phyloP scores from a whole-genome alignment of 1,139 yeast species.

The Hemisphaericaspora xylofermentans region DNA sequence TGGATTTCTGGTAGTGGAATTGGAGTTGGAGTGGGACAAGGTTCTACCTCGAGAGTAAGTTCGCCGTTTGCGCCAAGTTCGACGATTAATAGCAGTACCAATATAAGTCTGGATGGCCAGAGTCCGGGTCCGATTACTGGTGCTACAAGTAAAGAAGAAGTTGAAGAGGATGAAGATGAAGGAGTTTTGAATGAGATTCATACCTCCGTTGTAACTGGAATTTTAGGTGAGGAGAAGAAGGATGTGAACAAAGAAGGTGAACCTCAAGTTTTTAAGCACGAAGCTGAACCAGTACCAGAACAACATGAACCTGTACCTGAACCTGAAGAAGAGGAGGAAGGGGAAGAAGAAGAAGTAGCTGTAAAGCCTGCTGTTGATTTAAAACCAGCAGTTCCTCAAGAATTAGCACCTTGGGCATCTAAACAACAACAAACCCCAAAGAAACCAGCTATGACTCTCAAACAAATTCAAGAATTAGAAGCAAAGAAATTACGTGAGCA shows the following conservation, averaged over 20 bases:
- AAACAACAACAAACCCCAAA: constrained; percentile 15
- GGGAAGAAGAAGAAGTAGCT: constrained; percentile 3
- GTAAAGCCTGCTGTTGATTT: constrained; percentile 11
- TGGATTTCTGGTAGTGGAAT: constrained; percentile 36
- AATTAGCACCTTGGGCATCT: constrained; percentile 19
- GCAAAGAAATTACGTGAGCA: constrained; percentile 50
- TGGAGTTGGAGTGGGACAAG: too few species aligned
- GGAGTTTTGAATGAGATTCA: constrained; percentile 37
- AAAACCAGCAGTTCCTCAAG: constrained; percentile 24
- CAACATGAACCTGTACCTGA: constrained; percentile 2
- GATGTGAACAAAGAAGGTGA: not conserved
- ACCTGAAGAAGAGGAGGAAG: constrained; percentile 4
- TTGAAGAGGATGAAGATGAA: constrained; percentile 29
- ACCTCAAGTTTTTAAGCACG: not conserved
- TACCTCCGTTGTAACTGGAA: constrained; percentile 38
- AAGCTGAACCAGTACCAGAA: not conserved
- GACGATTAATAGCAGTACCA: constrained; percentile 7
- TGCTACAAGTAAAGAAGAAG: constrained; percentile 3
- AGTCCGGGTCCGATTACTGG: constrained; percentile 2
- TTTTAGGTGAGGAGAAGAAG: constrained; percentile 32
- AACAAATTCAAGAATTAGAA: constrained; percentile 71
- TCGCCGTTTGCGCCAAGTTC: constrained; percentile 41
- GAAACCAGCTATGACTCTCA: constrained; percentile 56
- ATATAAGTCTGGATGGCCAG: not conserved
- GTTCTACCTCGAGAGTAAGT: constrained; percentile 35